Base-by-base conservation (phyloP, 2,329 filamentous ascomycete species). In the Aspergillus japonicus region DNA sequence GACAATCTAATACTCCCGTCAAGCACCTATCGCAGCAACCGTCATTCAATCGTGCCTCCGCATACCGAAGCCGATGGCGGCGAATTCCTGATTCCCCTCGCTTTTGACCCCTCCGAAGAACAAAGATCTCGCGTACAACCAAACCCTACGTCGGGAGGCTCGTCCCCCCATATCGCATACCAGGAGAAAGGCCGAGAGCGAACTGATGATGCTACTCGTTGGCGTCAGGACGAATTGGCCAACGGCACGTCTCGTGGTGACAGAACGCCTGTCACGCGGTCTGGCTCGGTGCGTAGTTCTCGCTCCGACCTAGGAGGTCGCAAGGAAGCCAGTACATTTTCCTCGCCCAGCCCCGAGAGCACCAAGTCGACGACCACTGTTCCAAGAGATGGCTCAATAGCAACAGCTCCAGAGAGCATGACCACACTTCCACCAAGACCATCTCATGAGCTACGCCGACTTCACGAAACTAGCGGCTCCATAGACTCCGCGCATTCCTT, bases 141-240 rank as follows among this genome's bases (percentile, higher is more conserved):
- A 6, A 44, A 44, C 14, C 21, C 54, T n/a, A 57, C 53, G 62
- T 82, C 66, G 8, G 77, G 70, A 54, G 72, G 79, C 60, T 84
- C 87, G 2, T 92, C 91, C 16, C 91, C 92, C n/a, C 92, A 96
- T 70, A 96, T 96, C 68, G 90, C 92, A 23, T 96, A 92, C 72
- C 92, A 96, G 73, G 91, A 96, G 69, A 95, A 93, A 75, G 86
- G 86, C 2, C 85, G 90, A 49, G 83, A 86, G 61, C 77, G 82
- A 4, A 87, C 87, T 0, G 85, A 87, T 14, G 71, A 71, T 35
- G 50, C 67, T 8, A 55, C 59, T 44, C 69, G 67, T 21, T 73
- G 70, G 67, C 69, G 71, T 39, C 67, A 70, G 62, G 68, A 73
- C 26, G 70, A 65, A 5, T 68, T 74, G 23, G 65, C 69, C 12